phyloP scores from a whole-genome alignment of 164 flowering plant genomes.

The Tetrastigma voinierianum region DNA sequence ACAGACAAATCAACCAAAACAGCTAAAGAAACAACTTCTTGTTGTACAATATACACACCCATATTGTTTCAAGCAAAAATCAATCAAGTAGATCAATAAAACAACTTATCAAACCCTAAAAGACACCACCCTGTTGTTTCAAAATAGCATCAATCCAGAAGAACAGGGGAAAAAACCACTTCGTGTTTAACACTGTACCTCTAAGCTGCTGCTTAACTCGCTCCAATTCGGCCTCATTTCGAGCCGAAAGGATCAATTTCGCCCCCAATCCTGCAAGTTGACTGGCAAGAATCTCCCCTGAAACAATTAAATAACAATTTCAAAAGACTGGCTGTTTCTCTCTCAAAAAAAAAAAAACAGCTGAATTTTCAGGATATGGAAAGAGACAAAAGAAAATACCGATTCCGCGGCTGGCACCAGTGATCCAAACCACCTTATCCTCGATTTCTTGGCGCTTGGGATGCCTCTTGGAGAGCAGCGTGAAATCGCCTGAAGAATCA shows the following conservation, averaged over 20 bases:
- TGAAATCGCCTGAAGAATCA: constrained; percentile 63
- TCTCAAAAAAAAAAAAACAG: neutral
- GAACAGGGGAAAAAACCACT: neutral
- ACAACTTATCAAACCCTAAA: too few relatives aligned
- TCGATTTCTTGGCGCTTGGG: constrained; percentile 73
- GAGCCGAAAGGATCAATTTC: constrained; percentile 84
- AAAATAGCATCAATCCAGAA: too few relatives aligned
- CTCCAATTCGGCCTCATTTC: constrained; percentile 78
- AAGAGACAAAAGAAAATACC: constrained; percentile 35
- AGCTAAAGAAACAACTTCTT: too few relatives aligned
- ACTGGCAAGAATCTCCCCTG: constrained; percentile 88
- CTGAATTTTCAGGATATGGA: neutral
- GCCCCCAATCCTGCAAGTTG: constrained; percentile 84
- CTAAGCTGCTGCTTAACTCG: constrained; percentile 67
- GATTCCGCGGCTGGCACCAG: constrained; percentile 95
- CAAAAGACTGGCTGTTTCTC: neutral
- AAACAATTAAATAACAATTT: neutral
- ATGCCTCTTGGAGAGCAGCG: constrained; percentile 50
- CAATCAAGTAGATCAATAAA: constrained; percentile 1
- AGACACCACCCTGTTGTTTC: too few relatives aligned
- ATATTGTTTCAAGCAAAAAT: too few relatives aligned
- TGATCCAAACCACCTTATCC: constrained; percentile 93
- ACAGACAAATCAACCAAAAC: too few relatives aligned
- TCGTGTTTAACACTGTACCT: constrained; percentile 37
- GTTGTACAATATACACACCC: too few relatives aligned